Base-by-base conservation (phyloP, 2,329 filamentous ascomycete species). In the Fusarium poae region DNA sequence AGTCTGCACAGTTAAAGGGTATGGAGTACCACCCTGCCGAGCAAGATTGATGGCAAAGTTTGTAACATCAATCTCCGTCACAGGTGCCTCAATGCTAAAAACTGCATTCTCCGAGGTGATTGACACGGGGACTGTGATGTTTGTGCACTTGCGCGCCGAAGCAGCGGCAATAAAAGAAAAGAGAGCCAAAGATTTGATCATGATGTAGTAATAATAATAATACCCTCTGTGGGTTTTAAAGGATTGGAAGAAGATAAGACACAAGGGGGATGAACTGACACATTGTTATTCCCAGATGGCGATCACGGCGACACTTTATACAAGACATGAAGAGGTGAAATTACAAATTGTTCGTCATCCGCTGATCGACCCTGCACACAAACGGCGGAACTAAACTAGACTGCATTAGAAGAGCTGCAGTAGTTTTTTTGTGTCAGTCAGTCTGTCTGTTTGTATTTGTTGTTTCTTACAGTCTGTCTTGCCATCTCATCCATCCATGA, bases 101-200 rank as follows among this genome's bases (percentile, higher is more conserved):
- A 84, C 75, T 1, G 78, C 84, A 59, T 89, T 88, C 25, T 84
- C 79, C 1, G 87, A 81, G 3, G 81, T 81, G 49, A 90, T 83
- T 5, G 80, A 77, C 16, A 91, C 80, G 3, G 87, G 84, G 7
- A 91, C 81, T 2, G 82, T 86, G 32, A 90, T 72, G 63, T 89
- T 84, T 37, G 68, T 75, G 72, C 82, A 84, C 16, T 77, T 74
- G 30, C 79, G 77, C 10, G 81, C 80, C 44, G 76, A 68, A 16
- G 72, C 72, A n/a, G 70, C 59, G 25, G 74, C 57, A 30, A 75
- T 62, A 25, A 79, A 62, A 30, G 67, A 50, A 32, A 78, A 46
- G 9, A 77, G 30, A 25, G 74, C 30, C 23, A 68, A 30, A 32
- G 65, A 43, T 45, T 62, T 71, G 52, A 73, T 55, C 74, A 77